A percentile compares a stretch with the other conserved stretches of the same genome.
Conservation (phyloP, 1,284 basidiomycete genomes). For the Schizopora paradoxa region DNA sequence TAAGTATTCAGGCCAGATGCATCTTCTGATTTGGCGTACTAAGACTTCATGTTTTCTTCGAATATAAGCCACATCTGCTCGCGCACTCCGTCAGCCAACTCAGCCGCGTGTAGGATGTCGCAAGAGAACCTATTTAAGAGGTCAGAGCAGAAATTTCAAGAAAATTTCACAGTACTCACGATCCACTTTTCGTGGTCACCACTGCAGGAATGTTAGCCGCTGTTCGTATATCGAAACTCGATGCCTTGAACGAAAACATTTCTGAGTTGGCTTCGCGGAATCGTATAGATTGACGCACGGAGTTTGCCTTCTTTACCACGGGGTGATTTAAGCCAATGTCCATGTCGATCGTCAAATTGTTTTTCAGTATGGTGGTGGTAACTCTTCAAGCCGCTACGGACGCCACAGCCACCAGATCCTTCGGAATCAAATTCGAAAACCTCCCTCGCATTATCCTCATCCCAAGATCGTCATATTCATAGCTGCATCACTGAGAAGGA, state of each 20-base stretch:
- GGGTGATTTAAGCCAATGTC: slow-evolving; percentile 8
- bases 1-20: not conserved
- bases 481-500: no score
- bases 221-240: no score
- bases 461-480: no score
- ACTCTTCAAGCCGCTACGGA: not conserved
- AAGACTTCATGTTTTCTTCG: slow-evolving; percentile 53
- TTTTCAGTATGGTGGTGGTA: not conserved
- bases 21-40: slow-evolving; percentile 24
- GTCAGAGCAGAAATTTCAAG: no score
- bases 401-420: no score
- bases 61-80: slow-evolving; percentile 48
- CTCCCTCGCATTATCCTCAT: not conserved
- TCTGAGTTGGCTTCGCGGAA: not conserved
- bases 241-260: no score
- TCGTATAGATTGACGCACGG: slow-evolving; percentile 1
- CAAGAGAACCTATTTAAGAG: slow-evolving; percentile 29
- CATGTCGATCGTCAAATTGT: slow-evolving; percentile 1
- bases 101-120: slow-evolving; percentile 31
- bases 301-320: slow-evolving; percentile 11
- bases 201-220: no score
- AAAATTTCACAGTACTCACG: no score
- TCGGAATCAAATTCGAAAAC: not conserved
- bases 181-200: no score
- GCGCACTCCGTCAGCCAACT: slow-evolving; percentile 36